Evolutionary conservation across 2,329 filamentous ascomycete species (phyloP), one percentile per base, ranked within the genome.

Genomic region (Paracamarosporium sp.): DNA sequence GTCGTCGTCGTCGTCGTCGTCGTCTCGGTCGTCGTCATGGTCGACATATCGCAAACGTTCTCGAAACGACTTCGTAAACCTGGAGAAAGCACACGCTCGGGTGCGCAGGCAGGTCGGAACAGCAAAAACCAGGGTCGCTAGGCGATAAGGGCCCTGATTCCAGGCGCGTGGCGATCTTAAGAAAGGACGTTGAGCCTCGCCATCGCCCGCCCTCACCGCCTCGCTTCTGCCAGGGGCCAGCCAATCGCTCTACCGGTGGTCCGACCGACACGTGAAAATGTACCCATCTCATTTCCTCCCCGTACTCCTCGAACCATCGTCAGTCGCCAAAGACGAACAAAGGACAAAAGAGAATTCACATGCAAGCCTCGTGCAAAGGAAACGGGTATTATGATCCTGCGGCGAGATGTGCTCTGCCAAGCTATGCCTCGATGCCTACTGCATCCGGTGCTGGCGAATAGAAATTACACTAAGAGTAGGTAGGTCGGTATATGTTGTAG

Each of bases 191-290:
- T 43, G 56, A 59, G 51, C 35, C 56, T 40, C 22, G 17, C 22
- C 8, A 50, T 38, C 47, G 47, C 33, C 22, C 47, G 33, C 24
- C 22, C 24, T 35, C 56, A 59, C 56, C 52, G 56, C 56, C 57
- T 58, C 33, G 27, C 12, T 71, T 68, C 61, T 67, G 67, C 64
- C 66, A 68, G 66, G 68, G 68, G 67, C 44, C 52, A 27, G 35
- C 51, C 55, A 54, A 59, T 59, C 46, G 17, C 44, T 35, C 28
- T 24, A 5, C 4, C 25, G 30, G 41, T 65, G 44, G 57, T 57
- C 47, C 61, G 59, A 67, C 54, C 52, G 46, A 62, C 70, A 70
- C 71, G 71, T 71, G 69, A 73, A 70, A 22, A 38, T 38, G n/a
- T 38, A 17, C n/a, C 35, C 3, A 5, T 6, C 60, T 74, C 69